Conservation (phyloP, 345 rosid species). For the Adansonia digitata region DNA sequence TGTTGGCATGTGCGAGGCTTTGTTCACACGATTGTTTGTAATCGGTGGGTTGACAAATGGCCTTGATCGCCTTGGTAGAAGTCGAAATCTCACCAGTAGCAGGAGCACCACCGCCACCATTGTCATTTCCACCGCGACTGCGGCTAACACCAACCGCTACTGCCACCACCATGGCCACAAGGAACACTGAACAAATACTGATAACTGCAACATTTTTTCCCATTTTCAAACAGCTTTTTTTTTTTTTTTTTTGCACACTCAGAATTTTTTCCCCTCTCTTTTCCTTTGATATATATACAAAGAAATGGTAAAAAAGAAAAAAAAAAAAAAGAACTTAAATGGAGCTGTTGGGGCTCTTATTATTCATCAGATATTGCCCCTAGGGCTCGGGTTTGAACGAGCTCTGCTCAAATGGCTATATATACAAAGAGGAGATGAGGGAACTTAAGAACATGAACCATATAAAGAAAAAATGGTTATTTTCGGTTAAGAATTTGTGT, state of each 20-base stretch:
- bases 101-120: not conserved
- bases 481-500: constrained; percentile 12
- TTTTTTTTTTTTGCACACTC: too few relatives aligned
- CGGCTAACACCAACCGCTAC: constrained; percentile 33
- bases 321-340: too few relatives aligned
- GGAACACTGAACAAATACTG: constrained; percentile 40
- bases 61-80: constrained; percentile 39
- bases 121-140: not conserved
- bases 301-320: not conserved
- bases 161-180: constrained; percentile 64
- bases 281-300: not conserved
- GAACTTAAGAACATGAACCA: not conserved
- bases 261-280: not conserved
- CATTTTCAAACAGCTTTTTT: not conserved
- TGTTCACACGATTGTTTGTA: constrained; percentile 44
- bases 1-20: constrained; percentile 36
- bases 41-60: constrained; percentile 64
- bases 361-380: constrained; percentile 16
- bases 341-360: constrained; percentile 21
- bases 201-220: constrained; percentile 40
- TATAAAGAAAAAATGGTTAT: not conserved
- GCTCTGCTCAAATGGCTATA: not conserved
- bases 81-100: not conserved
- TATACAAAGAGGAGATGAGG: not conserved
- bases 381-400: constrained; percentile 17